Evolutionary conservation across 169 alveolate genomes (phyloP).

Genomic region (Plasmodium coatneyi): DNA sequence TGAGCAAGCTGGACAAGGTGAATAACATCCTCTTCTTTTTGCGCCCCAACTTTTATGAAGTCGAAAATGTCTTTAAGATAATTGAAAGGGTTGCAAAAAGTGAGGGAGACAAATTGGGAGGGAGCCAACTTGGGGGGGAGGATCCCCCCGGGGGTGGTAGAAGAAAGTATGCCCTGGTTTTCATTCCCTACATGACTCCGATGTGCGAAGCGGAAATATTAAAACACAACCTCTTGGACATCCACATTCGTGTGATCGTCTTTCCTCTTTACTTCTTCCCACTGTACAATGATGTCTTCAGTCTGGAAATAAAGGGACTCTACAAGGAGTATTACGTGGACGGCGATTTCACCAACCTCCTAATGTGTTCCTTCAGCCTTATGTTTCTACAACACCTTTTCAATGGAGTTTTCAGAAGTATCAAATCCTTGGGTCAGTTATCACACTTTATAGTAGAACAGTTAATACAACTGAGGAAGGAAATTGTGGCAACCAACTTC

Average conservation of each 20-base stretch:
- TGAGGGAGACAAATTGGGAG: background rate
- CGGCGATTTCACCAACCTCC: slow-evolving; percentile 31
- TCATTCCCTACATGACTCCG: slow-evolving; percentile 60
- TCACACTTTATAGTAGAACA: slow-evolving; percentile 48
- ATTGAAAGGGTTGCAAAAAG: slow-evolving; percentile 52
- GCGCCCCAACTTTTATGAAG: slow-evolving; percentile 64
- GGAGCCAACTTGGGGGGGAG: background rate
- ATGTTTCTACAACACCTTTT: slow-evolving; percentile 60
- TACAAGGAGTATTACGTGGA: slow-evolving; percentile 68
- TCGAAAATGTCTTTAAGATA: slow-evolving; percentile 32
- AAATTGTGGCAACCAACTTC: slow-evolving; percentile 46
- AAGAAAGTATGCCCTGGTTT: slow-evolving; percentile 22
- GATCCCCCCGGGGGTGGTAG: background rate
- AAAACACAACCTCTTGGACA: slow-evolving; percentile 19
- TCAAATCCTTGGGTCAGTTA: slow-evolving; percentile 37
- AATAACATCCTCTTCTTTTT: slow-evolving; percentile 21
- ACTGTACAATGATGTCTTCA: slow-evolving; percentile 54
- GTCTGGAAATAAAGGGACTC: slow-evolving; percentile 43
- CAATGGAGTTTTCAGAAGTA: slow-evolving; percentile 47
- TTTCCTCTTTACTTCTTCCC: slow-evolving; percentile 69
- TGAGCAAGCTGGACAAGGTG: background rate
- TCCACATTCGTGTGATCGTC: slow-evolving; percentile 12
- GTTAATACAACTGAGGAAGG: slow-evolving; percentile 62
- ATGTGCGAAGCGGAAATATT: slow-evolving; percentile 38
- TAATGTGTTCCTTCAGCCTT: slow-evolving; percentile 38